These are phyloP conservation scores for Aspergillus nanangensis DNA, from an alignment of 495 filamentous ascomycete species.

Conservation along the genomic window DNA sequence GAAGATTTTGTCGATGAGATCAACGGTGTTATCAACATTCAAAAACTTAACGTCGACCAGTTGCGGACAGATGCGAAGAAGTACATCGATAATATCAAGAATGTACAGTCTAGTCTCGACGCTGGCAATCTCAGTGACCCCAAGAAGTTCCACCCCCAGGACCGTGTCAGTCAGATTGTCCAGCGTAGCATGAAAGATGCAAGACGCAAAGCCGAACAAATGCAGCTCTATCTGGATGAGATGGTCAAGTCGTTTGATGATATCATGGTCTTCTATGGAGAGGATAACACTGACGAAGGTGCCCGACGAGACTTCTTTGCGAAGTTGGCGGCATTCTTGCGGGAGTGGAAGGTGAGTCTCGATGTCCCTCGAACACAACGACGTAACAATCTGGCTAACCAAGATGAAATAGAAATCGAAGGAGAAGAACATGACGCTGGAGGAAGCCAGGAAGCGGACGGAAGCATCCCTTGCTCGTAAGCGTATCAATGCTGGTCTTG, in stretches of 20 bases:
- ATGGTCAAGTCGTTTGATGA: conserved; percentile 90
- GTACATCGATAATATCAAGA: conserved; percentile 92
- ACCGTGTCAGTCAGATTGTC: conserved; percentile 87
- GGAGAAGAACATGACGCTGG: conserved; percentile 82
- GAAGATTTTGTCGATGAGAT: conserved; percentile 86
- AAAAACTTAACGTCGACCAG: conserved; percentile 95
- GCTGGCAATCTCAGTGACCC: conserved; percentile 92
- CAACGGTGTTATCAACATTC: conserved; percentile 68
- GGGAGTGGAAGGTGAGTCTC: conserved; percentile 77
- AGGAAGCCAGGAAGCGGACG: conserved; percentile 77
- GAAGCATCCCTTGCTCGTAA: conserved; percentile 90
- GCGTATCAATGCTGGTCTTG: conserved; percentile 60
- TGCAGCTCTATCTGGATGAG: conserved; percentile 89
- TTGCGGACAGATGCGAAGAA: conserved; percentile 82
- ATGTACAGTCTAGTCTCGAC: conserved; percentile 87
- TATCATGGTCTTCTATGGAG: conserved; percentile 95
- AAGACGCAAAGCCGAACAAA: conserved; percentile 90
- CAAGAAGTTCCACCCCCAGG: conserved; percentile 96
- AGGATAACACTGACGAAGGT: conserved; percentile 88
- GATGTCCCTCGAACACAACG: not conserved
- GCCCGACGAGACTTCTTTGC: conserved; percentile 94
- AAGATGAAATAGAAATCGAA: conserved; percentile 58
- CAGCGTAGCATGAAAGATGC: conserved; percentile 96
- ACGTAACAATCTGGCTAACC: not conserved
- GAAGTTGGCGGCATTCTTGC: conserved; percentile 87